Percentiles rank a stretch among this genome's conserved stretches.
Evolutionary conservation across 2,329 filamentous ascomycete species (phyloP).

Genomic region (Biscogniauxia sp.): DNA sequence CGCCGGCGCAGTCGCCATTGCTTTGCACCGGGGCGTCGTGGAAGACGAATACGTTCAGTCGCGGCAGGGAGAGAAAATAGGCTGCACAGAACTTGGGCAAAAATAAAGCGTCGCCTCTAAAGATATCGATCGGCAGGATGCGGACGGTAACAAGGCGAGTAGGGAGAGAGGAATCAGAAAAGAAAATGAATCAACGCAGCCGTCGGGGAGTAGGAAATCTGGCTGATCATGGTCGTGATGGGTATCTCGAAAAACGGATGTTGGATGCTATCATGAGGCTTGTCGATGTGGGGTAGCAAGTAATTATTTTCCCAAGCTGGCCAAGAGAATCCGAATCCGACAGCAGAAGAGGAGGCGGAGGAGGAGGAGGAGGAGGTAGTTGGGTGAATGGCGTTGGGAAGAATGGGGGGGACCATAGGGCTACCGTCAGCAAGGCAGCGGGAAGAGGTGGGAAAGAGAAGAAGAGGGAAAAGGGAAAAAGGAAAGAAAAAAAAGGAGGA

Average conservation of each 20-base stretch:
- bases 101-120: neutral
- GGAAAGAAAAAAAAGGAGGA: too few species aligned
- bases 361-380: slow-evolving; percentile 2
- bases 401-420: slow-evolving; percentile 21
- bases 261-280: slow-evolving; percentile 20
- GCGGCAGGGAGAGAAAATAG: slow-evolving; percentile 17
- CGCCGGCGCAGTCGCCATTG: slow-evolving; percentile 30
- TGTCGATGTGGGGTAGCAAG: slow-evolving; percentile 13
- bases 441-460: slow-evolving; percentile 15
- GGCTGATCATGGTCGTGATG: slow-evolving; percentile 55
- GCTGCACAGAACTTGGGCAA: slow-evolving; percentile 1
- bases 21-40: slow-evolving; percentile 7
- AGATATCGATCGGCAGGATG: neutral
- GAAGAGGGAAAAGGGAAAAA: slow-evolving; percentile 8
- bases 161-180: slow-evolving; percentile 46
- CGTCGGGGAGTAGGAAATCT: slow-evolving; percentile 48
- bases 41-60: slow-evolving; percentile 13
- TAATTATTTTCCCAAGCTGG: slow-evolving; percentile 7
- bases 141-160: slow-evolving; percentile 15
- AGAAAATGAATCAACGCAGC: slow-evolving; percentile 53
- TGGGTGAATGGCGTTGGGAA: slow-evolving; percentile 17
- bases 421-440: slow-evolving; percentile 23
- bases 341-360: too few species aligned
- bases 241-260: slow-evolving; percentile 35
- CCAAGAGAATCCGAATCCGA: slow-evolving; percentile 10